Conservation (phyloP, 192 early-diverging fungal genomes). For the Backusella australiensis region DNA sequence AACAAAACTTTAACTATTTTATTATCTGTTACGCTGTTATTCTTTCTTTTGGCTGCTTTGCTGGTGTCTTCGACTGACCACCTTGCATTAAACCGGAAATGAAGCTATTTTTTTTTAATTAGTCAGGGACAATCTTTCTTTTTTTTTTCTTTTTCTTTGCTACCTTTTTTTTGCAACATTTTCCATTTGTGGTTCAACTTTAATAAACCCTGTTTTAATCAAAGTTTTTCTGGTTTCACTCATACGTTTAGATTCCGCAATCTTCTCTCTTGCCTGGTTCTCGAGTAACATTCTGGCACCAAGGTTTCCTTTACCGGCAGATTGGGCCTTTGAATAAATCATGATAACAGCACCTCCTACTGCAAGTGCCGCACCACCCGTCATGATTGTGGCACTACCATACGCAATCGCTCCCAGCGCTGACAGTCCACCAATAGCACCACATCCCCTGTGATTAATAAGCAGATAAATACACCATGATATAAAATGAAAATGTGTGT, state of each 20-base stretch:
- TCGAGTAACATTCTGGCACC: slow-evolving; percentile 36
- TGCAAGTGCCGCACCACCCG: slow-evolving; percentile 37
- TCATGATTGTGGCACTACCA: slow-evolving; percentile 41
- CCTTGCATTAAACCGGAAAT: not conserved
- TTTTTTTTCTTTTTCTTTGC: not conserved
- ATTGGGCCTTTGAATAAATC: slow-evolving; percentile 30
- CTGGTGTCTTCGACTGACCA: not conserved
- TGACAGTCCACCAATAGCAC: slow-evolving; percentile 44
- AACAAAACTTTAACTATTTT: not conserved
- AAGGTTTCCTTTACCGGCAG: slow-evolving; percentile 33
- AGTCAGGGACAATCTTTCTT: not conserved
- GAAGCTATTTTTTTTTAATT: not conserved
- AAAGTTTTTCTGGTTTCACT: not conserved
- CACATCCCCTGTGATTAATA: slow-evolving; percentile 38
- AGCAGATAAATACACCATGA: not conserved
- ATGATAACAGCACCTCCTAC: slow-evolving; percentile 40
- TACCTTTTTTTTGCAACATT: not conserved
- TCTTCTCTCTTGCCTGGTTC: slow-evolving; percentile 12
- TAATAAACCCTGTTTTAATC: not conserved
- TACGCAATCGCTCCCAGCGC: slow-evolving; percentile 41
- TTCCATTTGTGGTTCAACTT: not conserved
- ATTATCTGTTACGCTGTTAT: not conserved
- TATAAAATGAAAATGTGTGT: not conserved
- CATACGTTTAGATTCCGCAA: slow-evolving; percentile 19
- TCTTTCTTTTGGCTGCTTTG: not conserved